Evolutionary conservation across 148 eudicot species (phyloP), one percentile per base, ranked within the genome.

Genomic region (Agrostemma githago): DNA sequence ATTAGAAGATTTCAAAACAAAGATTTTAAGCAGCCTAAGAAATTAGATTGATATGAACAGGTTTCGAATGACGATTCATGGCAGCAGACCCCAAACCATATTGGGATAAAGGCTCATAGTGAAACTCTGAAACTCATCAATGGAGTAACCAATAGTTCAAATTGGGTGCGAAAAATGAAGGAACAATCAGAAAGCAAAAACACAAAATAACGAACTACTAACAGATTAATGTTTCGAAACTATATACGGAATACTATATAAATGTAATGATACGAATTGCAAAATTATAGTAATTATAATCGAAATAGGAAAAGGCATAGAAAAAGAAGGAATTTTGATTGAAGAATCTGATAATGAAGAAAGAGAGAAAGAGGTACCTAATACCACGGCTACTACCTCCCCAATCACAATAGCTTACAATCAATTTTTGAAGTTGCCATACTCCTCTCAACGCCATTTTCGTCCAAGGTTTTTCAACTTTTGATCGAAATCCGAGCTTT

Each of bases 371-470:
- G 20, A 66, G 43, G 70, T 17, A 87, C 88, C 88, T 79, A 48
- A 85, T 83, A 20, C 88, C 90, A 10, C 88, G 76, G 58, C 90
- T 87, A 77, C 88, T 85, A 34, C 90, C 90, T 5, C 90, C 88
- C 83, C 83, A 83, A 68, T 87, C 78, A 44, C 88, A 87, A 64
- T 79, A 87, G 76, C 86, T 85, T 16, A 87, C 86, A 26, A 83
- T 73, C 43, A 87, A 76, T 75, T 85, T 87, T 57, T 83, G 75
- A 66, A 87, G 84, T 62, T 87, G 90, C 90, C 90, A 87, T 44
- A 85, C 86, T 39, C 90, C 88, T 81, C 88, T 73, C 43, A 81
- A 43, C 9, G 88, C 79, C 88, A 86, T 86, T 73, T 71, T 21
- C 21, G 11, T 51, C 56, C 11, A 51, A 10, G 11, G 56, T 3